phyloP scores from a whole-genome alignment of 2,329 filamentous ascomycete genomes.

The Cladorrhinum sp. region DNA sequence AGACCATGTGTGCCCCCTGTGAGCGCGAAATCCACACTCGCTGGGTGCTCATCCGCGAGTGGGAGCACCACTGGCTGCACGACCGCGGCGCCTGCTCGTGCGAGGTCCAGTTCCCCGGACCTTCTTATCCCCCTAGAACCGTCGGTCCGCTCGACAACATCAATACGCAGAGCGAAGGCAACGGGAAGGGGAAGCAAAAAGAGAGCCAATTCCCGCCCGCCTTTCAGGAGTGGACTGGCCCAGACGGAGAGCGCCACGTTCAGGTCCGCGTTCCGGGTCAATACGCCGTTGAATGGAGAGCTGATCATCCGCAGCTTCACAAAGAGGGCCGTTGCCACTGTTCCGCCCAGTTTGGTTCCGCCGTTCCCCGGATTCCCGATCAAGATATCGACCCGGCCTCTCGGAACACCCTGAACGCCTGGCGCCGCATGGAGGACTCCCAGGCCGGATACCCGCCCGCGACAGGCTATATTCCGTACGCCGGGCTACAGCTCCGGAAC shows the following conservation, averaged over 20 bases:
- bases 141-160: too few relatives aligned
- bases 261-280: constrained; percentile 35
- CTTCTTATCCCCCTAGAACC: constrained; percentile 34
- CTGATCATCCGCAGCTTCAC: constrained; percentile 39
- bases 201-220: background rate
- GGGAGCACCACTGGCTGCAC: constrained; percentile 45
- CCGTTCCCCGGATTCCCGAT: constrained; percentile 23
- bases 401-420: constrained; percentile 1
- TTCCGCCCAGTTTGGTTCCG: constrained; percentile 32
- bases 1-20: constrained; percentile 39
- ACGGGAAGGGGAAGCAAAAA: background rate
- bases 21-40: constrained; percentile 39
- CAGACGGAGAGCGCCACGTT: constrained; percentile 22
- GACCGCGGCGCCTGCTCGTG: constrained; percentile 43
- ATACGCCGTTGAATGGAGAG: constrained; percentile 41
- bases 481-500: background rate
- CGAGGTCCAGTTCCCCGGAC: constrained; percentile 36
- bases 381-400: constrained; percentile 9
- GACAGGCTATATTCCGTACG: background rate
- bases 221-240: constrained; percentile 17
- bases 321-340: constrained; percentile 36
- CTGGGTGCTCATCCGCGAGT: constrained; percentile 39
- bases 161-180: background rate
- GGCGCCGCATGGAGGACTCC: constrained; percentile 9
- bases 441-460: background rate